Conservation (phyloP, 1,284 basidiomycete species). For the Xerocomus cyaneibrunnescens region DNA sequence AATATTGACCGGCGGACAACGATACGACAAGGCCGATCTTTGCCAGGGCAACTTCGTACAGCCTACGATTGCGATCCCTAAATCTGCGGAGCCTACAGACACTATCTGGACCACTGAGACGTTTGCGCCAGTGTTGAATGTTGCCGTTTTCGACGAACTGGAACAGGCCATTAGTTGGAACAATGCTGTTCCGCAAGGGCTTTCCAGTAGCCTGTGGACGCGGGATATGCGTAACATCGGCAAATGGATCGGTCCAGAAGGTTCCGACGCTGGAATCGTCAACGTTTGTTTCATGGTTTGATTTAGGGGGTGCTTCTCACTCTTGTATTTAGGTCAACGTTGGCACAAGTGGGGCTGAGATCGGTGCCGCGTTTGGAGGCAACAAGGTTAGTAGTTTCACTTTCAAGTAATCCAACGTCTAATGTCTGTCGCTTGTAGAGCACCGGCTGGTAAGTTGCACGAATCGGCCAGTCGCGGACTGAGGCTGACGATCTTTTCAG, state of each 20-base stretch:
- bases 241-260: constrained; percentile 88
- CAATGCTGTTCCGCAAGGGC: constrained; percentile 88
- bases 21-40: constrained; percentile 50
- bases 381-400: constrained; percentile 67
- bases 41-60: constrained; percentile 81
- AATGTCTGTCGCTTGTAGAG: constrained; percentile 45
- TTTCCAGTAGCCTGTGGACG: constrained; percentile 92
- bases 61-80: constrained; percentile 80
- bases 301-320: constrained; percentile 6
- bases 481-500: constrained; percentile 42
- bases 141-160: constrained; percentile 86
- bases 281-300: constrained; percentile 50
- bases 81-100: constrained; percentile 50
- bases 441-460: constrained; percentile 67
- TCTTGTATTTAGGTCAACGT: constrained; percentile 70
- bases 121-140: constrained; percentile 86
- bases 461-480: neutral
- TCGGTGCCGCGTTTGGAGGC: constrained; percentile 89
- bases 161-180: constrained; percentile 93
- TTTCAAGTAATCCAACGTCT: constrained; percentile 12
- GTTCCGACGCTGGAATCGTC: constrained; percentile 85
- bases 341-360: constrained; percentile 93
- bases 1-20: constrained; percentile 69
- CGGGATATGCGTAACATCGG: constrained; percentile 79
- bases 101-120: constrained; percentile 79